These are phyloP conservation scores for Strobilomyces echinocephalus DNA, from an alignment of 768 basidiomycete genomes.

Conservation along the genomic window DNA sequence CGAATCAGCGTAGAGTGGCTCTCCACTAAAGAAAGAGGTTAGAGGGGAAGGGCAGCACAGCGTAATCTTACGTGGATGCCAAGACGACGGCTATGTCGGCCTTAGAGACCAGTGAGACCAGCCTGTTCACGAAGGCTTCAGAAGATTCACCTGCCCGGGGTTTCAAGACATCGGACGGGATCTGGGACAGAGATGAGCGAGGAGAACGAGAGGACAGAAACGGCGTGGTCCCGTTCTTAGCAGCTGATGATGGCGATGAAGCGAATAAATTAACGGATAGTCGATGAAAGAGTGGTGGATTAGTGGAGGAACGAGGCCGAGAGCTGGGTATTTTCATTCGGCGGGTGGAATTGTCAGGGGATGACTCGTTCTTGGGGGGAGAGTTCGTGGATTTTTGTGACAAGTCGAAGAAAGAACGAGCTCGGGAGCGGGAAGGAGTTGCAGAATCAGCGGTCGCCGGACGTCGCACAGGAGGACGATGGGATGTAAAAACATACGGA, in stretches of 20 bases:
- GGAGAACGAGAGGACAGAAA: constrained; percentile 38
- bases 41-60: constrained; percentile 2
- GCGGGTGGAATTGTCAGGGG: constrained; percentile 1
- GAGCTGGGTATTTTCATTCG: constrained; percentile 31
- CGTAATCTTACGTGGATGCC: constrained; percentile 64
- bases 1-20: constrained; percentile 63
- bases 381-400: constrained; percentile 17
- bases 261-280: constrained; percentile 64
- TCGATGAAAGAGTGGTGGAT: constrained; percentile 66
- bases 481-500: constrained; percentile 12
- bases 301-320: constrained; percentile 51
- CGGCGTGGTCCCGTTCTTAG: constrained; percentile 16
- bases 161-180: constrained; percentile 43
- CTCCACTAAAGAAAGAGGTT: constrained; percentile 46
- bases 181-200: constrained; percentile 41
- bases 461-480: constrained; percentile 24
- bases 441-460: constrained; percentile 42
- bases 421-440: constrained; percentile 30
- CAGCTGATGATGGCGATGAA: constrained; percentile 35
- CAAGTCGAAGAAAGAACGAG: constrained; percentile 27
- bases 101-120: constrained; percentile 63
- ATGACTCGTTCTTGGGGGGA: constrained; percentile 7
- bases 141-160: constrained; percentile 64
- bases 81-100: constrained; percentile 76
- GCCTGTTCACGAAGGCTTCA: constrained; percentile 60